phyloP scores from a whole-genome alignment of 495 filamentous ascomycete genomes.

The Lasiosphaeria miniovina region DNA sequence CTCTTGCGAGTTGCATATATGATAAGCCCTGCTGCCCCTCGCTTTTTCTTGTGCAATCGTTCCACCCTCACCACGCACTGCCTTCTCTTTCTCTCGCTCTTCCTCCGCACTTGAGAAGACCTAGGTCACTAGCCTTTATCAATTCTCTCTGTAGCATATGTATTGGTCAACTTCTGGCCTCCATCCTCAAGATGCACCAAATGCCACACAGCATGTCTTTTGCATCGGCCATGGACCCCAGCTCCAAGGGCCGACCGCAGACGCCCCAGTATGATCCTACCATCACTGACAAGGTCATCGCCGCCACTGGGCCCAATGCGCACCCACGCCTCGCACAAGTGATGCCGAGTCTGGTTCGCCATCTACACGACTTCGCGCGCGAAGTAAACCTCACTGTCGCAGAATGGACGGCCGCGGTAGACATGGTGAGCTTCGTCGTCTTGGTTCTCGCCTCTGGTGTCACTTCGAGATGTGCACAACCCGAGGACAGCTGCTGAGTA shows the following conservation, averaged over 20 bases:
- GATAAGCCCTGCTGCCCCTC: not conserved
- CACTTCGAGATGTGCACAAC: not conserved
- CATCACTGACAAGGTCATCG: conserved; percentile 68
- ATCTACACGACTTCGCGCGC: conserved; percentile 59
- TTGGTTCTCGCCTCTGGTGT: not conserved
- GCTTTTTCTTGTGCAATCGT: not conserved
- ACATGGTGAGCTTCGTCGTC: conserved; percentile 32
- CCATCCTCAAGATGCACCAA: conserved; percentile 21
- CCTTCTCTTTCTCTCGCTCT: not conserved
- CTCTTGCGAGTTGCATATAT: not conserved
- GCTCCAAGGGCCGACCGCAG: conserved; percentile 4
- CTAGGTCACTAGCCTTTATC: not conserved
- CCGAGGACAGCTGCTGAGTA: conserved; percentile 7
- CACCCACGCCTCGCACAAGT: conserved; percentile 52
- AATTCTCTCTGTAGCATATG: not conserved
- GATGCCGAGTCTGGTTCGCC: conserved; percentile 52
- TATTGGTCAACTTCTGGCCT: not conserved
- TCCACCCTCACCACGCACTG: not conserved
- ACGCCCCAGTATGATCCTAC: conserved; percentile 46
- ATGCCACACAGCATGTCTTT: conserved; percentile 17
- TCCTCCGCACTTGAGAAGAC: not conserved
- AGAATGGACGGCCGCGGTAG: conserved; percentile 50
- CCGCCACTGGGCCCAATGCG: conserved; percentile 66
- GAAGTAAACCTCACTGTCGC: conserved; percentile 56
- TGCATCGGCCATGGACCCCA: conserved; percentile 5